Evolutionary conservation across 2,329 filamentous ascomycete genomes (phyloP).

Genomic region (Cladosporium sp.): DNA sequence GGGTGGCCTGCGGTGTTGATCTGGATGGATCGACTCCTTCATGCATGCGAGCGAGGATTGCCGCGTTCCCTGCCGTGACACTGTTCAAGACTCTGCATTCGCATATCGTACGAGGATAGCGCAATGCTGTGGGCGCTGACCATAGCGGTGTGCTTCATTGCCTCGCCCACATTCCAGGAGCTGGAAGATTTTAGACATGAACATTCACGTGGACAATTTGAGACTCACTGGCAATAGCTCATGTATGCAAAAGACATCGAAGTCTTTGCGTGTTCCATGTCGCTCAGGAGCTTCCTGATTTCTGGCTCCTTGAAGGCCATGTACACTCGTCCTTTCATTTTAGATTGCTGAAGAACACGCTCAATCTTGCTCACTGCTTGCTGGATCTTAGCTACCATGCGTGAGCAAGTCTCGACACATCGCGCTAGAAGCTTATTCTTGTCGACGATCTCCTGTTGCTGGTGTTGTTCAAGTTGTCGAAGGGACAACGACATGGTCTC

Average conservation of each 20-base stretch:
- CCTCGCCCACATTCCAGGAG: background rate
- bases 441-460: background rate
- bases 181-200: background rate
- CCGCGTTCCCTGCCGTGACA: background rate
- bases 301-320: conserved; percentile 11
- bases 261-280: conserved; percentile 11
- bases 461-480: conserved; percentile 4
- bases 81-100: background rate
- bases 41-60: background rate
- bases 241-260: conserved; percentile 12
- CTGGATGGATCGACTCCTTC: background rate
- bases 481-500: conserved; percentile 9
- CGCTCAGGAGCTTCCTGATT: conserved; percentile 1
- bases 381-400: background rate
- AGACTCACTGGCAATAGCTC: conserved; percentile 4
- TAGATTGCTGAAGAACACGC: background rate
- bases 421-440: background rate
- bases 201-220: background rate
- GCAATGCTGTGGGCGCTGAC: background rate
- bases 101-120: background rate
- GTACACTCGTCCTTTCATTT: conserved; percentile 2
- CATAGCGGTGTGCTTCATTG: background rate
- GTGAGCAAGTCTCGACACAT: conserved; percentile 2
- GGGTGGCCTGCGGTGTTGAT: background rate
- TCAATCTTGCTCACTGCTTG: conserved; percentile 2